A percentile compares a stretch with the other conserved stretches of the same genome.
phyloP scores from a whole-genome alignment of 2,329 filamentous ascomycete species.

The Neopestalotiopsis sp. region DNA sequence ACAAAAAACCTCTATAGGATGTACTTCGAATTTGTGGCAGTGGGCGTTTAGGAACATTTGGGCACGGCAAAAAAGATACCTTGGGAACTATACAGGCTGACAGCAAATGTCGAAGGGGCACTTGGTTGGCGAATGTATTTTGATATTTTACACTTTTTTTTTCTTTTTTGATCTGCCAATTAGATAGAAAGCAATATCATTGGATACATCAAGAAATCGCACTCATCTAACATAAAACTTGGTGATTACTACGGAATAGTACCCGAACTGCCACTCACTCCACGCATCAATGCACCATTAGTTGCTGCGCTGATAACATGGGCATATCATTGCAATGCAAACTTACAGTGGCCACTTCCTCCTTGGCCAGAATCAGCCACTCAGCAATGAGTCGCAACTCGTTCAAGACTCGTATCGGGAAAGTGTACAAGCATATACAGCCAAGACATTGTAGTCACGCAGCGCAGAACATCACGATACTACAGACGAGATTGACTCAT shows the following conservation, averaged over 20 bases:
- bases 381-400: background rate
- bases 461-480: background rate
- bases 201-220: constrained; percentile 5
- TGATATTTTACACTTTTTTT: background rate
- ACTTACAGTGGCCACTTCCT: too few relatives aligned
- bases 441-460: background rate
- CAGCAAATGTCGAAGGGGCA: background rate
- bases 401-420: background rate
- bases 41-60: constrained; percentile 6
- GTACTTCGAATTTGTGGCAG: background rate
- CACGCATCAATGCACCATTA: background rate
- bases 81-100: constrained; percentile 5
- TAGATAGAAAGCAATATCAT: constrained; percentile 10
- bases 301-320: too few relatives aligned
- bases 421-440: background rate
- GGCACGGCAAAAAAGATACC: constrained; percentile 1
- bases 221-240: background rate
- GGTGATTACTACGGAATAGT: background rate
- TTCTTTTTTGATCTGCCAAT: constrained; percentile 11
- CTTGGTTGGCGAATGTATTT: background rate
- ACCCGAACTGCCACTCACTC: too few relatives aligned
- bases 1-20: background rate
- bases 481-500: constrained; percentile 1
- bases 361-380: background rate
- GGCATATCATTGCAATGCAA: too few relatives aligned